Evolutionary conservation across 768 basidiomycete species (phyloP).

Genomic region (Guyanaporus albipodus): DNA sequence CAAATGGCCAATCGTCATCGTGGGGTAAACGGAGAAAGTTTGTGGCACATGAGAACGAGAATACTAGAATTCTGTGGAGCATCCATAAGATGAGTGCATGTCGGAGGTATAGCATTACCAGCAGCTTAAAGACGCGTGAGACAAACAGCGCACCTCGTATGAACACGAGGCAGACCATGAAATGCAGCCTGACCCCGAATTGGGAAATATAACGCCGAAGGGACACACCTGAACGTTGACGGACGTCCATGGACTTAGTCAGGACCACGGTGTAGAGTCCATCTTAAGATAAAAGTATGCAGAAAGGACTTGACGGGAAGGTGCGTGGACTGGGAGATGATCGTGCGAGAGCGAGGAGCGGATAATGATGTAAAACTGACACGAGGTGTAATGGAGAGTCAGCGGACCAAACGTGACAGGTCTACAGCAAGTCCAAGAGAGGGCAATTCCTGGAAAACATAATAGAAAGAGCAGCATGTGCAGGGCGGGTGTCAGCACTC

Average conservation of each 20-base stretch:
- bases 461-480: slow-evolving; percentile 22
- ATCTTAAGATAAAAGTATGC: slow-evolving; percentile 6
- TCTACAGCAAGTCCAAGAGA: slow-evolving; percentile 12
- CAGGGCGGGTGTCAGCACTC: slow-evolving; percentile 7
- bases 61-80: slow-evolving; percentile 18
- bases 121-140: slow-evolving; percentile 10
- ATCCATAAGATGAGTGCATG: slow-evolving; percentile 4
- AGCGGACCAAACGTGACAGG: slow-evolving; percentile 8
- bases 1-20: slow-evolving; percentile 15
- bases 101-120: slow-evolving; percentile 6
- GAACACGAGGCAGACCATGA: slow-evolving; percentile 21
- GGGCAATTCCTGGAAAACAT: slow-evolving; percentile 18
- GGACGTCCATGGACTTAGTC: slow-evolving; percentile 20
- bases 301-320: slow-evolving; percentile 5
- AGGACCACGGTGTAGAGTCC: slow-evolving; percentile 14
- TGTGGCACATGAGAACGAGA: slow-evolving; percentile 5
- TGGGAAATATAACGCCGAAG: slow-evolving; percentile 15
- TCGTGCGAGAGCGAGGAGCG: slow-evolving; percentile 11
- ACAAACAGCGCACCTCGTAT: slow-evolving; percentile 7
- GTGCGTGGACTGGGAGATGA: slow-evolving; percentile 12
- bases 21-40: slow-evolving; percentile 17
- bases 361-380: slow-evolving; percentile 27
- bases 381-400: slow-evolving; percentile 13
- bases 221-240: slow-evolving; percentile 5
- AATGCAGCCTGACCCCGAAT: slow-evolving; percentile 11